Conservation (phyloP, 768 basidiomycete species). For the Thelephora aurantiotincta region DNA sequence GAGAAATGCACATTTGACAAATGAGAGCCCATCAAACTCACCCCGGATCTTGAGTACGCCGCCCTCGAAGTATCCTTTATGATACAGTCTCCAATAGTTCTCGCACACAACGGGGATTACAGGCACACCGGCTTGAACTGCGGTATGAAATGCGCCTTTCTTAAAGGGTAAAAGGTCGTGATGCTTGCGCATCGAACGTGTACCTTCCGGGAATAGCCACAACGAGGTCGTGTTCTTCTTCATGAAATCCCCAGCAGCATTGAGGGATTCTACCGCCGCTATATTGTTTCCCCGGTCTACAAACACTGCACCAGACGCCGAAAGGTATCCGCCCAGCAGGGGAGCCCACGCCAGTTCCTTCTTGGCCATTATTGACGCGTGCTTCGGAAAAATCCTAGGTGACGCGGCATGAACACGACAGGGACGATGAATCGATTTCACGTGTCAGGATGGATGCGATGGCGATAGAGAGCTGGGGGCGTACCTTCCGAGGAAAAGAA, state of each 20-base stretch:
- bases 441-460: not conserved
- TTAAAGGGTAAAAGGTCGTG: constrained; percentile 79
- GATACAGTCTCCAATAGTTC: constrained; percentile 86
- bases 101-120: constrained; percentile 86
- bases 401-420: constrained; percentile 5
- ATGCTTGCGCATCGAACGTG: constrained; percentile 54
- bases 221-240: constrained; percentile 55
- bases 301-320: constrained; percentile 80
- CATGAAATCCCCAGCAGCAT: constrained; percentile 68
- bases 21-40: constrained; percentile 21
- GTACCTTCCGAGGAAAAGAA: constrained; percentile 70
- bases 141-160: constrained; percentile 96
- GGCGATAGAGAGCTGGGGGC: constrained; percentile 12
- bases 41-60: constrained; percentile 77
- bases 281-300: constrained; percentile 75
- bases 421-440: not conserved
- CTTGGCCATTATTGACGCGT: constrained; percentile 86
- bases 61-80: constrained; percentile 55
- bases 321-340: constrained; percentile 80
- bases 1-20: not conserved
- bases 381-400: constrained; percentile 64
- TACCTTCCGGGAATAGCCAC: constrained; percentile 97
- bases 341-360: constrained; percentile 77
- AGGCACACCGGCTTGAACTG: constrained; percentile 80
- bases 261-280: constrained; percentile 61